Base-by-base conservation (phyloP, 2,329 filamentous ascomycete genomes). In the Akanthomyces uredinophilus region DNA sequence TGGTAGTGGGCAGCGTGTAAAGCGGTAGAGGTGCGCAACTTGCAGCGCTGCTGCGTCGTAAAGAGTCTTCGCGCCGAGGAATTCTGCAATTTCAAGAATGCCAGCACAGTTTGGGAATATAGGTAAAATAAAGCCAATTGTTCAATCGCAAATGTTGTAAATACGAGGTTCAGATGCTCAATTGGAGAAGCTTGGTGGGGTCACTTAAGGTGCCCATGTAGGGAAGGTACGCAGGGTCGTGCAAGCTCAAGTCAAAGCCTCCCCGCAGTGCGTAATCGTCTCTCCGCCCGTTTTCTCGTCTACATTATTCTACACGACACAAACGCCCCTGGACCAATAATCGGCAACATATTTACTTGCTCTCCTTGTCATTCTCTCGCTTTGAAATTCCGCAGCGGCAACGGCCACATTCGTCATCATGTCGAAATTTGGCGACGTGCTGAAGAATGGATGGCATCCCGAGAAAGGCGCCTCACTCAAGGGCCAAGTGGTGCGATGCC, bases 361-460 rank as follows among this genome's bases (percentile, higher is more conserved):
- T 18, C n/a, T n/a, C n/a, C n/a, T n/a, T n/a, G n/a, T n/a, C n/a
- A n/a, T n/a, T n/a, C n/a, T n/a, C n/a, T n/a, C n/a, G n/a, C n/a
- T n/a, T n/a, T n/a, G n/a, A 13, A 18, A 24, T 7, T 14, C 24
- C 24, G 54, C 43, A 24, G 32, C 56, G 27, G 46, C 46, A 49
- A 51, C 32, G 13, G 11, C 60, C 63, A 53, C 64, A 81, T 81
- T 32, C 4, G 29, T 22, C 43, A 56, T 5, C 51, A 61, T 61
- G 79, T 74, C 78, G 50, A 77, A 77, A 56, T 77, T 79, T 71
- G 81, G 79, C 65, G 76, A 77, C 49, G 69, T 80, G 18, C 72
- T 81, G 64, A 83, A 83, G 69, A 75, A 76, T n/a, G 78, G 80
- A 7, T 84, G 80, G 81, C 79, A 81, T 63, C 77, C 81, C 2